Evolutionary conservation across 345 rosid species (phyloP).

Genomic region (Populus euphratica): DNA sequence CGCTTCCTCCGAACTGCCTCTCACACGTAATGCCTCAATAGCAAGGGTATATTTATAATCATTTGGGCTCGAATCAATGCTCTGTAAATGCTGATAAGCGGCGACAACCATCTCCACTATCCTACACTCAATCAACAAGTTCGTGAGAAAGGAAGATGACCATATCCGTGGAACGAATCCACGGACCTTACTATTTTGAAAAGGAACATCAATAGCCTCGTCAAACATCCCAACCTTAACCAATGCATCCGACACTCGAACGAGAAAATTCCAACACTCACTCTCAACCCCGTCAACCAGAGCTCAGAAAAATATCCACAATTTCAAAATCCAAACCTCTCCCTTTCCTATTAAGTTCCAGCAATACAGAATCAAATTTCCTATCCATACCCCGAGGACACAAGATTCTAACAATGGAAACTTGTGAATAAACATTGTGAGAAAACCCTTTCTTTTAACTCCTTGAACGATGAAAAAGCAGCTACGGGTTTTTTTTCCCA

Average conservation of each 20-base stretch:
- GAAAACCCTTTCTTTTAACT: slow-evolving; percentile 34
- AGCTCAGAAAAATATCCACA: slow-evolving; percentile 38
- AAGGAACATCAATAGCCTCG: slow-evolving; percentile 48
- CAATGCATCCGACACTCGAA: slow-evolving; percentile 38
- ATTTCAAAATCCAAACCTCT: slow-evolving; percentile 31
- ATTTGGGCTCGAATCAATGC: slow-evolving; percentile 44
- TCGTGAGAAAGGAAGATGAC: slow-evolving; percentile 60
- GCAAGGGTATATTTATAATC: slow-evolving; percentile 50
- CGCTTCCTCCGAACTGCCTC: slow-evolving; percentile 50
- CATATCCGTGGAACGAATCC: slow-evolving; percentile 38
- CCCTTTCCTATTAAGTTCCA: slow-evolving; percentile 38
- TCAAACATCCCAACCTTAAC: slow-evolving; percentile 55
- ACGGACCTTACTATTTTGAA: slow-evolving; percentile 21
- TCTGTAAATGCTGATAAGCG: slow-evolving; percentile 44
- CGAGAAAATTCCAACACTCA: slow-evolving; percentile 21
- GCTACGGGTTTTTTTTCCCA: slow-evolving; percentile 40
- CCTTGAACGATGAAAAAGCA: slow-evolving; percentile 43
- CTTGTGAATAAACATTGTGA: slow-evolving; percentile 44
- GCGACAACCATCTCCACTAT: slow-evolving; percentile 43
- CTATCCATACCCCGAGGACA: slow-evolving; percentile 37
- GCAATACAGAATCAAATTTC: slow-evolving; percentile 43
- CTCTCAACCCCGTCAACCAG: slow-evolving; percentile 26
- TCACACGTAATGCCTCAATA: slow-evolving; percentile 60
- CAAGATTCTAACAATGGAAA: slow-evolving; percentile 41
- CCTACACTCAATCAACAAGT: slow-evolving; percentile 41